A percentile compares a stretch with the other conserved stretches of the same genome.
Evolutionary conservation across 345 rosid species (phyloP).

Genomic region (Populus simonii): DNA sequence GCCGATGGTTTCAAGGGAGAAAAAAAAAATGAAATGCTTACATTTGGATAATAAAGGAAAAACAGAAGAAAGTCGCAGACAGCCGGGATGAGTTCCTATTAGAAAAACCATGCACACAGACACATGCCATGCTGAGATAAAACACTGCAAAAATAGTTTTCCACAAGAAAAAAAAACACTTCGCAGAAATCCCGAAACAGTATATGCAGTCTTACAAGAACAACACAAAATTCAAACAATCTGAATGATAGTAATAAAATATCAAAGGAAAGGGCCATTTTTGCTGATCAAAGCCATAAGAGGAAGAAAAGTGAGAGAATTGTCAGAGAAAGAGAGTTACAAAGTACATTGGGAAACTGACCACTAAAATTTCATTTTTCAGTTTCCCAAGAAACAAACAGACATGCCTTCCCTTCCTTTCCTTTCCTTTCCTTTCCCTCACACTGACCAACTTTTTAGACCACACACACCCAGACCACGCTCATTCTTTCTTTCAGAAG

Average conservation of each 20-base stretch:
- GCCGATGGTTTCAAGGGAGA: no score
- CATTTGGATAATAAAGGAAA: not conserved
- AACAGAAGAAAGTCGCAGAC: not conserved
- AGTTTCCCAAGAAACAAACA: constrained; percentile 15
- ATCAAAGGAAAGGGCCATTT: not conserved
- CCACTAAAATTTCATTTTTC: not conserved
- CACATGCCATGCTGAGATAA: constrained; percentile 2
- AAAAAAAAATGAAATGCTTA: not conserved
- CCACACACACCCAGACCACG: no score
- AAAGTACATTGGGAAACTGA: constrained; percentile 15
- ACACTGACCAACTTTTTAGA: not conserved
- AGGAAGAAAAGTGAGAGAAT: not conserved
- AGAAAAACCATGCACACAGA: constrained; percentile 6
- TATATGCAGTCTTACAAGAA: not conserved
- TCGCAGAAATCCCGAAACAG: not conserved
- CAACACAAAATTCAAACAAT: not conserved
- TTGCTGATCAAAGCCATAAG: not conserved
- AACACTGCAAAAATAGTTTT: not conserved
- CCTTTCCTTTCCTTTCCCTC: not conserved
- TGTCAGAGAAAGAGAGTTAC: not conserved
- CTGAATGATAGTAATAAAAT: not conserved
- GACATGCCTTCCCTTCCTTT: not conserved
- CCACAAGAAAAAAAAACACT: not conserved
- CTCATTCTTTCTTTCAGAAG: not conserved
- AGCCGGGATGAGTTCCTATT: not conserved